These are phyloP conservation scores for Colletotrichum sp. DNA, from an alignment of 2,329 filamentous ascomycete genomes.

Conservation along the genomic window DNA sequence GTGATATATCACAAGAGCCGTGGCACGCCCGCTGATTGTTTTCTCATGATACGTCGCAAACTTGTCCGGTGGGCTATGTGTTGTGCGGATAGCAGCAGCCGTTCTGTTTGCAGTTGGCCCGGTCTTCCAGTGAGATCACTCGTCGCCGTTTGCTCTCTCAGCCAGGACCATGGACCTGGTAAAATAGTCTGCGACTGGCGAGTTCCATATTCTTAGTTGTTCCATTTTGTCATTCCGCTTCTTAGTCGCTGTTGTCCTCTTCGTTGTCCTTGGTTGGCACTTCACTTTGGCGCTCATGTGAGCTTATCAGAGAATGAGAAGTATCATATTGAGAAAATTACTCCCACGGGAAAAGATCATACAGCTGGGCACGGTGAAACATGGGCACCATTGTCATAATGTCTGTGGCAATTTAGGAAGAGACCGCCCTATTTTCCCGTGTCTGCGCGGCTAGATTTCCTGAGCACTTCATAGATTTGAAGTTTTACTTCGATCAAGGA, in stretches of 20 bases:
- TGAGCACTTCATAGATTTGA: background rate
- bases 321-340: background rate
- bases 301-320: background rate
- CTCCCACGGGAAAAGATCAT: background rate
- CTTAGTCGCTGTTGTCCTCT: background rate
- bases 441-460: background rate
- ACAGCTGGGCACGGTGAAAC: background rate
- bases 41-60: background rate
- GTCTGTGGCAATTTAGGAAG: background rate
- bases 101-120: background rate
- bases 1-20: background rate
- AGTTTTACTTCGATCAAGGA: background rate
- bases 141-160: background rate
- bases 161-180: background rate
- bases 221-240: background rate
- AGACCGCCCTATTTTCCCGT: fast-evolving
- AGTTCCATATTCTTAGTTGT: background rate
- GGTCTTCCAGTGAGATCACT: background rate
- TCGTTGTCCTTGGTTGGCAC: background rate
- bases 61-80: background rate
- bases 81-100: background rate
- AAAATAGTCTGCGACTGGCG: fast-evolving
- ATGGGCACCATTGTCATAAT: background rate
- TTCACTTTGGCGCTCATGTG: background rate
- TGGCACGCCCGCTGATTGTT: background rate